Conservation (phyloP, 306 rosid species). For the Pyrus betulifolia region DNA sequence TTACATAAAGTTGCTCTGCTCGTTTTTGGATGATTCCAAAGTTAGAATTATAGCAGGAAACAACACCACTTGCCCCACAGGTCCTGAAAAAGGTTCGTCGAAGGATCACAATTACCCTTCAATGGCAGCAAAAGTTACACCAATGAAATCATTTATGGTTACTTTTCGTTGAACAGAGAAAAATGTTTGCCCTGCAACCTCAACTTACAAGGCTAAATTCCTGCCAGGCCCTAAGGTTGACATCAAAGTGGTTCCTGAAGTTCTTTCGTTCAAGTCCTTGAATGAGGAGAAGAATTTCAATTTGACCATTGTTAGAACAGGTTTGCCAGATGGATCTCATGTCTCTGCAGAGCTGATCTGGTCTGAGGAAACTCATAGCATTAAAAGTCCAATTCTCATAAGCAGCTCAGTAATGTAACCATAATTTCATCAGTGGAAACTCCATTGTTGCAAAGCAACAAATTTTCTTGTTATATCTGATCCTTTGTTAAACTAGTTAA, state of each 20-base stretch:
- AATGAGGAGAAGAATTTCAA: slow-evolving; percentile 21
- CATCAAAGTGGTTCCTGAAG: neutral
- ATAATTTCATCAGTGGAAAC: neutral
- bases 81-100: neutral
- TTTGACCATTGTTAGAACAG: slow-evolving; percentile 5
- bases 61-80: neutral
- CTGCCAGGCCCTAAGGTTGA: neutral
- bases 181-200: slow-evolving; percentile 17
- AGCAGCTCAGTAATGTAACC: neutral
- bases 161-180: slow-evolving; percentile 10
- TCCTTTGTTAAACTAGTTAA: neutral
- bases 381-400: slow-evolving; percentile 18
- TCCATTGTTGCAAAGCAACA: neutral
- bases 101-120: slow-evolving; percentile 17
- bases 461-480: neutral
- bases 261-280: slow-evolving; percentile 11
- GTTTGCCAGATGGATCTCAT: neutral
- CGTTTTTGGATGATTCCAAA: neutral
- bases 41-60: neutral
- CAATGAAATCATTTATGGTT: neutral
- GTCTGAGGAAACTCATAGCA: slow-evolving; percentile 14
- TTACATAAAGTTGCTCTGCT: slow-evolving; percentile 13
- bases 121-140: slow-evolving; percentile 1
- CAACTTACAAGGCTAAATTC: slow-evolving; percentile 5
- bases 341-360: slow-evolving; percentile 6